Conservation (phyloP, 2,329 filamentous ascomycete genomes). For the Chaetomium strumarium region DNA sequence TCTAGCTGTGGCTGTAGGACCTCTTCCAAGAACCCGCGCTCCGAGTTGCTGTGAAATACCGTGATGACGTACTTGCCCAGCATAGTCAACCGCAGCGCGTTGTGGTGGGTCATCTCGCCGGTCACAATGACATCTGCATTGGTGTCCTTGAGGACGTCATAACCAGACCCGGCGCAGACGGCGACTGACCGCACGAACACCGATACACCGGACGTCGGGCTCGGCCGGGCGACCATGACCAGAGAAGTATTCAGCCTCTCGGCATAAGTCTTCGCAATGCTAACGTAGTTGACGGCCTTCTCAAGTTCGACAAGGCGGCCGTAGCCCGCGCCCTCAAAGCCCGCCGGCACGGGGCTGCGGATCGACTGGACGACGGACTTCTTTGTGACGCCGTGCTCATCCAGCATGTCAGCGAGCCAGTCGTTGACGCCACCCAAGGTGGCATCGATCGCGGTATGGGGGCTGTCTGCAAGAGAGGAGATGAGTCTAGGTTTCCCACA, state of each 20-base stretch:
- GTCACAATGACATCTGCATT: constrained; percentile 80
- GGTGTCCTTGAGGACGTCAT: constrained; percentile 63
- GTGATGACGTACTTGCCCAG: constrained; percentile 75
- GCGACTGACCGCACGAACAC: constrained; percentile 56
- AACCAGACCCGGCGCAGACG: constrained; percentile 86
- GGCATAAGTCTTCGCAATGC: constrained; percentile 51
- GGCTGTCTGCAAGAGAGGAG: constrained; percentile 50
- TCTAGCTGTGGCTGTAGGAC: constrained; percentile 64
- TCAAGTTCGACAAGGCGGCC: constrained; percentile 44
- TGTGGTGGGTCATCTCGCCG: constrained; percentile 90
- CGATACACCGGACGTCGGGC: constrained; percentile 17
- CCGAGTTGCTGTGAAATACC: constrained; percentile 89
- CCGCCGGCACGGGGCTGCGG: constrained; percentile 34
- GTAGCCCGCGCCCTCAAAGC: constrained; percentile 46
- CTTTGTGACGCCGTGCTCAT: constrained; percentile 26
- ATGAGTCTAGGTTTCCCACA: background rate
- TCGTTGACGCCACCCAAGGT: constrained; percentile 80
- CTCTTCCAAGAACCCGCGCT: constrained; percentile 71
- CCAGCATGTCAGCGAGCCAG: constrained; percentile 83
- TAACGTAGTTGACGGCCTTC: constrained; percentile 33
- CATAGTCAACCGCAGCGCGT: constrained; percentile 80
- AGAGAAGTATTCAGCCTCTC: constrained; percentile 58
- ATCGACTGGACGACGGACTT: constrained; percentile 41
- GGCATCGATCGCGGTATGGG: constrained; percentile 91
- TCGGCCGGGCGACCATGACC: constrained; percentile 31